phyloP scores from a whole-genome alignment of 202 grass and related monocot genomes.

The Thinopyrum obtusiflorum region DNA sequence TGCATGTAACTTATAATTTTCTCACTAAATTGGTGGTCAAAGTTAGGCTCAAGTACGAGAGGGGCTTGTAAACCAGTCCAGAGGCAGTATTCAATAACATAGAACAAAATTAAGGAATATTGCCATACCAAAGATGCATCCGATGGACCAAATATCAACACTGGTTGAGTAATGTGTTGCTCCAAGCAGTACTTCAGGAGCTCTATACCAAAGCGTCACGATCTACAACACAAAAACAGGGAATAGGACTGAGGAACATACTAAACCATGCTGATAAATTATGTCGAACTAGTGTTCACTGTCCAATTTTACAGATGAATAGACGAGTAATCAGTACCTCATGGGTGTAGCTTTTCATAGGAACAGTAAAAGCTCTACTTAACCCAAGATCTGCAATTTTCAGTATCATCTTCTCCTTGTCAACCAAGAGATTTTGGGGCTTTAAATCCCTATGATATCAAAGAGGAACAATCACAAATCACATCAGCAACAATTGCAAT shows the following conservation, averaged over 20 bases:
- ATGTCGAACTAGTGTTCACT: not conserved
- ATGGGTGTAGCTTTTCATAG: slow-evolving; percentile 89
- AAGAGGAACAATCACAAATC: not conserved
- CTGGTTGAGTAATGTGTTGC: slow-evolving; percentile 79
- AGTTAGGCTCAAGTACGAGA: not conserved
- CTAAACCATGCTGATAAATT: slow-evolving; percentile 3
- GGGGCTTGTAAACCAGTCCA: not conserved
- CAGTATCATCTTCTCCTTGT: slow-evolving; percentile 88
- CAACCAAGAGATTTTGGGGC: slow-evolving; percentile 86
- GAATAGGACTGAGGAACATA: not conserved
- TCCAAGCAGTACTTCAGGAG: slow-evolving; percentile 91
- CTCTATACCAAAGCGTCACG: slow-evolving; percentile 96
- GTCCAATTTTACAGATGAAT: not conserved
- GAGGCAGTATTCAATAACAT: not conserved
- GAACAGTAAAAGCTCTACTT: slow-evolving; percentile 74
- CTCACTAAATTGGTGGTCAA: not conserved
- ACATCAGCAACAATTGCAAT: not conserved
- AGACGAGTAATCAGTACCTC: slow-evolving; percentile 53
- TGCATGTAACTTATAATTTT: not conserved
- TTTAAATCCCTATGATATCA: slow-evolving; percentile 62
- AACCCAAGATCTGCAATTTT: slow-evolving; percentile 95
- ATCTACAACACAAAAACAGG: slow-evolving; percentile 48
- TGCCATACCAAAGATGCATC: slow-evolving; percentile 83
- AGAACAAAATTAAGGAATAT: not conserved
- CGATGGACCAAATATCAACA: slow-evolving; percentile 94